Conservation (phyloP, 805 yeast species). For the Yamadazyma takamatsuzukensis region DNA sequence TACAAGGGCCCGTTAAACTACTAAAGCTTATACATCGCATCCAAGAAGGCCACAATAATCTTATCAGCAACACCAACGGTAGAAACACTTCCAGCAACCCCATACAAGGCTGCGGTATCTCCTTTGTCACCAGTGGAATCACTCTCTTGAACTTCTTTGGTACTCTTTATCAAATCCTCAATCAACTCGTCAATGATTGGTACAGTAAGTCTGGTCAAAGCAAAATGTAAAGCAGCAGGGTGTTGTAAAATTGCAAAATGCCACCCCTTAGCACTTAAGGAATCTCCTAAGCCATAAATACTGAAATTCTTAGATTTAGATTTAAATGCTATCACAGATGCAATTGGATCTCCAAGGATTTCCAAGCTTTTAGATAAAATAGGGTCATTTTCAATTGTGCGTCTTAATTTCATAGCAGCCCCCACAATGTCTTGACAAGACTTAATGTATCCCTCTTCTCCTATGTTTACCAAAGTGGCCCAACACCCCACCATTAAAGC, state of each 20-base stretch:
- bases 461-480: constrained; percentile 85
- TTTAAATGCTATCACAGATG: constrained; percentile 78
- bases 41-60: constrained; percentile 76
- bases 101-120: constrained; percentile 87
- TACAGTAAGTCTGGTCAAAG: constrained; percentile 71
- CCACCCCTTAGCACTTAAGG: constrained; percentile 71
- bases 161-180: constrained; percentile 43
- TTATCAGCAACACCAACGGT: constrained; percentile 82
- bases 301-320: constrained; percentile 46
- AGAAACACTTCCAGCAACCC: constrained; percentile 88
- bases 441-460: constrained; percentile 75
- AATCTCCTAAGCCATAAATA: constrained; percentile 78
- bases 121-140: constrained; percentile 26
- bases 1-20: no score
- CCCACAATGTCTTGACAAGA: constrained; percentile 64
- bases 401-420: constrained; percentile 58
- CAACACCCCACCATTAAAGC: constrained; percentile 98
- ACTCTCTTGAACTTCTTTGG: constrained; percentile 34
- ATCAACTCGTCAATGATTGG: constrained; percentile 59
- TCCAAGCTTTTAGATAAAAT: constrained; percentile 50
- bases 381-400: constrained; percentile 40
- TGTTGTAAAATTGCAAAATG: constrained; percentile 82
- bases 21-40: constrained; percentile 64
- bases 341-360: constrained; percentile 81
- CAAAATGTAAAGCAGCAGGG: constrained; percentile 90